These are phyloP conservation scores for Hypoxylon intermedium DNA, from an alignment of 495 filamentous ascomycete species.

Conservation along the genomic window DNA sequence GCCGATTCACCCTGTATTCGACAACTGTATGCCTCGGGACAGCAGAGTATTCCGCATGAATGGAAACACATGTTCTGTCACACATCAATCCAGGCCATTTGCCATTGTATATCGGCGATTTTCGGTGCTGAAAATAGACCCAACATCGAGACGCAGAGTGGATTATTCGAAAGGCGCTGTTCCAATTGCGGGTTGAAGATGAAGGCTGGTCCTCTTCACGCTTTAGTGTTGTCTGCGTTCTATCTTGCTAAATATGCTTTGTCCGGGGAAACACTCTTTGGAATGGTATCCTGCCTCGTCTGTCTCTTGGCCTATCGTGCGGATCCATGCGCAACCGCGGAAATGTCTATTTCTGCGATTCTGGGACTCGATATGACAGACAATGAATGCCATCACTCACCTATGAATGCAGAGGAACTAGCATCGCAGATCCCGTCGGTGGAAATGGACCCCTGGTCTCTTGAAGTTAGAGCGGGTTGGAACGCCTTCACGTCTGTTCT, in stretches of 20 bases:
- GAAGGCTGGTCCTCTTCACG: slow-evolving; percentile 48
- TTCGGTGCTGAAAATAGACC: slow-evolving; percentile 14
- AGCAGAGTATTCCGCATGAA: slow-evolving; percentile 35
- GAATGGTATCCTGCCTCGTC: slow-evolving; percentile 48
- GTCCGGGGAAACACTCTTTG: slow-evolving; percentile 50
- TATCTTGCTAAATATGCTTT: slow-evolving; percentile 43
- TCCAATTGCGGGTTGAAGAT: slow-evolving; percentile 43
- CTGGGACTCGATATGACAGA: slow-evolving; percentile 2
- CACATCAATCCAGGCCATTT: slow-evolving; percentile 48
- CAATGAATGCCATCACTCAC: slow-evolving; percentile 2
- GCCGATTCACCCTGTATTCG: slow-evolving; percentile 48
- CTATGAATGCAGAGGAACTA: slow-evolving; percentile 13
- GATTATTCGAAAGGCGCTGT: slow-evolving; percentile 47
- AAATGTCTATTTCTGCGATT: slow-evolving; percentile 6
- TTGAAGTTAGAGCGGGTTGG: slow-evolving; percentile 4
- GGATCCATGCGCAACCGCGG: slow-evolving; percentile 10
- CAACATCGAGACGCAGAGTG: slow-evolving; percentile 45
- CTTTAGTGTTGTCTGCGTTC: slow-evolving; percentile 45
- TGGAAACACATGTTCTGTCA: slow-evolving; percentile 57
- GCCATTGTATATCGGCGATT: slow-evolving; percentile 45
- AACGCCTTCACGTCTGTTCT: slow-evolving; percentile 9
- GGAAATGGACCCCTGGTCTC: neutral
- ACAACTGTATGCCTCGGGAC: slow-evolving; percentile 10
- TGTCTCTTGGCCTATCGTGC: slow-evolving; percentile 45
- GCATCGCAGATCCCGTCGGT: neutral